These are phyloP conservation scores for Beauveria sp. DNA, from an alignment of 2,329 filamentous ascomycete genomes.

Conservation along the genomic window DNA sequence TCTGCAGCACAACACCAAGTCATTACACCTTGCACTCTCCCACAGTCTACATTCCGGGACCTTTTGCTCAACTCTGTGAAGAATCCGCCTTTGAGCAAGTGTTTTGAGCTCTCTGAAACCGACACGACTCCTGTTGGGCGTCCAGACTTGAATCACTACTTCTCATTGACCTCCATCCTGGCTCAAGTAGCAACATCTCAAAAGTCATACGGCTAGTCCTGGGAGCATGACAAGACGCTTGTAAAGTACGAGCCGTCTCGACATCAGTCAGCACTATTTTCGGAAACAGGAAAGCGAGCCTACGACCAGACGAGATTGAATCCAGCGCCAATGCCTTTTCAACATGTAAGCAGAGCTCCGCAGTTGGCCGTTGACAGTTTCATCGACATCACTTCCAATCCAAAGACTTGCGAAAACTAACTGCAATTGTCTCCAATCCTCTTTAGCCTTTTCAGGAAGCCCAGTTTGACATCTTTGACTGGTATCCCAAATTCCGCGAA, in stretches of 20 bases:
- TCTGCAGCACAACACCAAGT: neutral
- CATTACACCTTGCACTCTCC: neutral
- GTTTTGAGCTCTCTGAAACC: neutral
- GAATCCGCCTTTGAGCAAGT: too few species aligned
- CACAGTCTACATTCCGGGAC: too few species aligned
- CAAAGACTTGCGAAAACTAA: neutral
- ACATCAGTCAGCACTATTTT: neutral
- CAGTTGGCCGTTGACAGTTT: too few species aligned
- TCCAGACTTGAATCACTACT: neutral
- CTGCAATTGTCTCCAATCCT: neutral
- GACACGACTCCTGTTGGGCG: neutral
- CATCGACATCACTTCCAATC: too few species aligned
- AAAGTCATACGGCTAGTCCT: neutral
- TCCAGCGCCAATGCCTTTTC: conserved; percentile 13
- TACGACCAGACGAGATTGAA: neutral
- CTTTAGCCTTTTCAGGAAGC: conserved; percentile 37
- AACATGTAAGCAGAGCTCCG: conserved; percentile 14
- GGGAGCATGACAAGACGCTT: neutral
- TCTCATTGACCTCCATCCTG: neutral
- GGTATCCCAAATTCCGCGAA: conserved; percentile 85
- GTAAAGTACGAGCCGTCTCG: neutral
- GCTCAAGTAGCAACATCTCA: too few species aligned
- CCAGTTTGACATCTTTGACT: conserved; percentile 76
- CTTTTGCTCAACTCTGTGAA: too few species aligned
- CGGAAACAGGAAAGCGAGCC: neutral